Base-by-base conservation (phyloP, 2,329 filamentous ascomycete species). In the Berkeleyomyces rouxiae region DNA sequence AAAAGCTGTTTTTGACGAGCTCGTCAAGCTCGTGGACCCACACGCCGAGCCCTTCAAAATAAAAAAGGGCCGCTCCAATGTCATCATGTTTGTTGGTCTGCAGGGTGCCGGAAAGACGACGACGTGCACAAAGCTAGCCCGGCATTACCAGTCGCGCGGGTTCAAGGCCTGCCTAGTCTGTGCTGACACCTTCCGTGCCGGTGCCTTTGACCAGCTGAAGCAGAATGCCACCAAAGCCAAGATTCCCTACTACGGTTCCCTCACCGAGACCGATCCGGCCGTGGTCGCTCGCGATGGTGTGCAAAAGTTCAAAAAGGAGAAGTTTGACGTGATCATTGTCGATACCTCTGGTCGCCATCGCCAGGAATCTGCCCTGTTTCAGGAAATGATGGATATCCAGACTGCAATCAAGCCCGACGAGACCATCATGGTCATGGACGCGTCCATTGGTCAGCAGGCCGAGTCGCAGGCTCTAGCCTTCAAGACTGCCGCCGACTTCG, bases 151-250 rank as follows among this genome's bases (percentile, higher is more conserved):
- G 73, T 90, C 88, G 7, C 80, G 93, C 66, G 93, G 93, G 0
- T 95, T 97, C 80, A 90, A 89, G 74, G 83, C 90, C 6, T 96
- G 92, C 68, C 78, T 99, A 63, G 93, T 99, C 42, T 99, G 93
- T 76, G 93, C 93, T 59, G 93, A 99, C 75, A 99, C 93, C 36
- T 99, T 99, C 79, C 88, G 93, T 76, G 93, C 93, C 42, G 93
- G 93, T 78, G 93, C 93, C 49, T 99, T 99, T 69, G 93, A 99
- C 72, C 93, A 99, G 77, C 75, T 99, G 73, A 97, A 97, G 77
- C 93, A 99, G 76, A 99, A 99, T 72, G 93, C 93, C 1, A 97
- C 90, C 42, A 99, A 97, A 74, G 93, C 93, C 59, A 97, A 97
- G 77, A 97, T 99, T 61, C 93, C 93, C 7, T 99, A 99, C 80